Evolutionary conservation across 2,329 filamentous ascomycete species (phyloP), one percentile per base, ranked within the genome.

Genomic region (Orbilia oligospora): DNA sequence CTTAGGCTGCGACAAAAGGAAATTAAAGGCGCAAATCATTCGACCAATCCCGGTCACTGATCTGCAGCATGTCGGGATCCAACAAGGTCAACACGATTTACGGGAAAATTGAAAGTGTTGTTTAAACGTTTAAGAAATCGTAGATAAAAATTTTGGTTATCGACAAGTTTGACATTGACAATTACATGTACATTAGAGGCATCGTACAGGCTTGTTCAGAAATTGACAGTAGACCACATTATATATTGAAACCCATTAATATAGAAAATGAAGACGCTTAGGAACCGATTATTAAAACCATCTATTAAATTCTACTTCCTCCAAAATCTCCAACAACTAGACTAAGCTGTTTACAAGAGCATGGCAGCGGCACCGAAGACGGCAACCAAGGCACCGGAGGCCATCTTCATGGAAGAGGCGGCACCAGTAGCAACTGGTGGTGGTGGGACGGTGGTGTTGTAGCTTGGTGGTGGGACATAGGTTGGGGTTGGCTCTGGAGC

Each of bases 321-420:
- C 67, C 68, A 30, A 70, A 41, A 44, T 36, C 64, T 16, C 22
- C 48, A 51, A 51, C 48, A 55, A 38, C 49, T 51, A 55, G 1
- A 61, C 49, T 65, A 67, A 63, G 63, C 33, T 68, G 63, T 72
- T 78, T 78, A 78, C 75, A 78, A 72, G 68, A 78, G 75, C 56
- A 78, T 70, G 49, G 75, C 75, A 64, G 75, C 75, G 16, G 75
- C 75, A 78, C 75, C 75, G 75, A 78, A 72, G 68, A 78, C 75
- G 63, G 75, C 75, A 56, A 78, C 75, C 63, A 78, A 58, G 27
- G 75, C 75, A 72, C 75, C 75, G 22, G 75, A 78, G 36, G 75
- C 75, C 75, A 78, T 78, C 75, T 78, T 78, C 75, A 78, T 78
- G 46, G 75, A 72, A 38, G 68, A 72, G n/a, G 75, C 75, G 53